Percentiles rank a stretch among this genome's conserved stretches.
phyloP scores from a whole-genome alignment of 306 rosid genomes.

The Malus asiatica region DNA sequence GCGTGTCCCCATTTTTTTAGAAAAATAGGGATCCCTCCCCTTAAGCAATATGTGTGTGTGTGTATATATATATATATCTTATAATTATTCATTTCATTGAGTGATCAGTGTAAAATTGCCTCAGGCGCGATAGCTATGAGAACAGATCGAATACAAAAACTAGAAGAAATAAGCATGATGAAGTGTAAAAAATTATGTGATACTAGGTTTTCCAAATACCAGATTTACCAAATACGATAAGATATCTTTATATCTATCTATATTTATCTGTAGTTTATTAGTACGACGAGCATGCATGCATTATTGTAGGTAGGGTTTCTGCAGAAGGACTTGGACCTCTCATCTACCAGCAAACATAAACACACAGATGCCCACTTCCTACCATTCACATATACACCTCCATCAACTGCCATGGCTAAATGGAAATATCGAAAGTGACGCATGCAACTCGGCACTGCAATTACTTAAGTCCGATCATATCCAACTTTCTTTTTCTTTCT shows the following conservation, averaged over 20 bases:
- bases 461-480: constrained; percentile 1
- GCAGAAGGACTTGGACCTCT: constrained; percentile 47
- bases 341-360: constrained; percentile 19
- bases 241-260: background rate
- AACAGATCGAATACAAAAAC: background rate
- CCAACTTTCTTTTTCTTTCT: constrained; percentile 7
- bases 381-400: constrained; percentile 24
- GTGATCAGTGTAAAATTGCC: no score
- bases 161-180: background rate
- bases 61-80: no score
- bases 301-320: constrained; percentile 23
- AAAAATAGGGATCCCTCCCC: no score
- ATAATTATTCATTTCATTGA: no score
- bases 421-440: constrained; percentile 25
- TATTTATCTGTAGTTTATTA: constrained; percentile 6
- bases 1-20: no score
- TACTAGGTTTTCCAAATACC: constrained; percentile 9
- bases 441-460: background rate
- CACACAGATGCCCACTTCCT: constrained; percentile 27
- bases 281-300: background rate
- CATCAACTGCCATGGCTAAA: constrained; percentile 23
- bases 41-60: no score
- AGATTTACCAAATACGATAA: background rate
- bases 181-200: background rate
- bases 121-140: no score